Evolutionary conservation across 2,329 filamentous ascomycete species (phyloP).

Genomic region (Mariannaea sp.): DNA sequence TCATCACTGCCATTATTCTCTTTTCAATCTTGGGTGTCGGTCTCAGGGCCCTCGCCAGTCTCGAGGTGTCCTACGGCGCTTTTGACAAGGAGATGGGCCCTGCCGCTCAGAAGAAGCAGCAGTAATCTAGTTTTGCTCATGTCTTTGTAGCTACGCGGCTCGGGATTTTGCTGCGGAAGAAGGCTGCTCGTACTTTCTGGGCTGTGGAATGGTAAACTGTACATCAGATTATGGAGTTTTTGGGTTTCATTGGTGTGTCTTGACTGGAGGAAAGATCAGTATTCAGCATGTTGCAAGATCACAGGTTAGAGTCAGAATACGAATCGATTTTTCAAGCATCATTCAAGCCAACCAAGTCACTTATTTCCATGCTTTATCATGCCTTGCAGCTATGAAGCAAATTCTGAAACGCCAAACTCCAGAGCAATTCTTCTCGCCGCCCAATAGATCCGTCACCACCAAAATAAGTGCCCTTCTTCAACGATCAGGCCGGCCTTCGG

Average conservation of each 20-base stretch:
- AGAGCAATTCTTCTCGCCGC: conserved; percentile 5
- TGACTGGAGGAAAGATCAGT: conserved; percentile 30
- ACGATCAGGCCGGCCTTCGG: too few species aligned
- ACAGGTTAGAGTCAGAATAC: conserved; percentile 28
- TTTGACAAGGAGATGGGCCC: conserved; percentile 97
- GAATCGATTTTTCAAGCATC: conserved; percentile 17
- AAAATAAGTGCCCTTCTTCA: too few species aligned
- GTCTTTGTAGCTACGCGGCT: conserved; percentile 3
- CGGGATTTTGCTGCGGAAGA: conserved; percentile 22
- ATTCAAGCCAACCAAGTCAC: conserved; percentile 17
- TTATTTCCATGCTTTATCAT: conserved; percentile 18
- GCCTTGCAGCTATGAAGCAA: conserved; percentile 20
- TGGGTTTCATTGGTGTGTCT: conserved; percentile 35
- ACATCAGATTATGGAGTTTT: conserved; percentile 41
- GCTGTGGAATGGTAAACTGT: conserved; percentile 29
- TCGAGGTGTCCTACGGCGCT: conserved; percentile 90
- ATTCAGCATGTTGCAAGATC: conserved; percentile 30
- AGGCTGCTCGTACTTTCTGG: conserved; percentile 4
- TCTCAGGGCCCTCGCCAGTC: conserved; percentile 73
- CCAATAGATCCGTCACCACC: neutral
- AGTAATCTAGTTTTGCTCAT: conserved; percentile 32
- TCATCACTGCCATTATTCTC: conserved; percentile 72
- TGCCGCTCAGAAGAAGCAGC: conserved; percentile 79
- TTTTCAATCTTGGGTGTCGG: conserved; percentile 80
- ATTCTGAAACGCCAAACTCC: conserved; percentile 36